A percentile compares a stretch with the other conserved stretches of the same genome.
Evolutionary conservation across 1,139 yeast genomes (phyloP).

Genomic region (Yamadazyma dendronema): DNA sequence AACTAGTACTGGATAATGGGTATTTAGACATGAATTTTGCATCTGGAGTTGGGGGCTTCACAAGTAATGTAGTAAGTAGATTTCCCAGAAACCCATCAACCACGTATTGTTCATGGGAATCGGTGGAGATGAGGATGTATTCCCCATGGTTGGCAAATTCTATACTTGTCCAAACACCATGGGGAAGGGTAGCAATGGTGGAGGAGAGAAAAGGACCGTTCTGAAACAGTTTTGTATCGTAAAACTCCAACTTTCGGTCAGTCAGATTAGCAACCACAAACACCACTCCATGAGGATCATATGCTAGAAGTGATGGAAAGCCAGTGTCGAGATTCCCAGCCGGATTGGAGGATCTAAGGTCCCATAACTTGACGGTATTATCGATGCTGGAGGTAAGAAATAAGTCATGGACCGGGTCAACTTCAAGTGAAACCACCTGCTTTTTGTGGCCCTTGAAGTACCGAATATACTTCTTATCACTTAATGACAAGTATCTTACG

Average conservation of each 20-base stretch:
- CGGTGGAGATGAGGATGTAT: slow-evolving; percentile 63
- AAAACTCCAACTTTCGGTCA: slow-evolving; percentile 51
- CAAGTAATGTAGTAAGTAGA: slow-evolving; percentile 49
- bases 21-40: slow-evolving; percentile 23
- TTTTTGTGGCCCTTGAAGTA: slow-evolving; percentile 87
- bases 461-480: slow-evolving; percentile 75
- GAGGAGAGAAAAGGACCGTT: slow-evolving; percentile 51
- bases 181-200: slow-evolving; percentile 23
- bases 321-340: slow-evolving; percentile 63
- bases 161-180: slow-evolving; percentile 57
- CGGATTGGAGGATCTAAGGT: slow-evolving; percentile 59
- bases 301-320: slow-evolving; percentile 58
- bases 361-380: slow-evolving; percentile 85
- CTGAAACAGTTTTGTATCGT: slow-evolving; percentile 58
- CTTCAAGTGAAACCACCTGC: slow-evolving; percentile 68
- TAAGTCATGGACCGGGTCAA: slow-evolving; percentile 69
- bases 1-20: slow-evolving; percentile 58
- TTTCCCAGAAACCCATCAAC: slow-evolving; percentile 74
- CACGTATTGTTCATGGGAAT: slow-evolving; percentile 52
- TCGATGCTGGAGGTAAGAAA: slow-evolving; percentile 74
- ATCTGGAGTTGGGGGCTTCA: slow-evolving; percentile 10
- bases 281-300: slow-evolving; percentile 81
- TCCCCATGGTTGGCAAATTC: slow-evolving; percentile 87
- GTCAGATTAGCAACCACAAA: slow-evolving; percentile 62
- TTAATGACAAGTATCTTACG: slow-evolving; percentile 70